A percentile compares a stretch with the other conserved stretches of the same genome.
Conservation (phyloP, 495 filamentous ascomycete species). For the Achaetomiella virescens region DNA sequence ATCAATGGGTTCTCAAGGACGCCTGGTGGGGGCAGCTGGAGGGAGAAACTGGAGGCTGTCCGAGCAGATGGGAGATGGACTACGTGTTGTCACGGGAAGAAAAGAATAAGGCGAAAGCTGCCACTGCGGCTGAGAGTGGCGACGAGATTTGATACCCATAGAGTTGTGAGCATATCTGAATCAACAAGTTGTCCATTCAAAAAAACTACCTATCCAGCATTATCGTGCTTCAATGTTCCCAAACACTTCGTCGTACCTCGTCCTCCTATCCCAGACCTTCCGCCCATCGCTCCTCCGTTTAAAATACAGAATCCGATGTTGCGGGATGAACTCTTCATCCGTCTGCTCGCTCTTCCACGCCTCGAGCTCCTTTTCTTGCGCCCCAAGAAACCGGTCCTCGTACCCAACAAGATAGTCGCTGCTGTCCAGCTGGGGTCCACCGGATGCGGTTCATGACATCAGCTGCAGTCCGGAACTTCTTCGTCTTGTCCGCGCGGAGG, state of each 20-base stretch:
- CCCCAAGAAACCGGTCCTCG: slow-evolving; percentile 64
- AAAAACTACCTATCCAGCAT: not conserved
- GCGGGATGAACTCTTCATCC: slow-evolving; percentile 79
- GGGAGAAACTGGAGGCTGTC: slow-evolving; percentile 4
- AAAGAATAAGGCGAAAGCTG: not conserved
- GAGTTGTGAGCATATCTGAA: not conserved
- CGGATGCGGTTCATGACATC: slow-evolving; percentile 69
- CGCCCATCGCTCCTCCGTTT: slow-evolving; percentile 52
- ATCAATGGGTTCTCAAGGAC: slow-evolving; percentile 46
- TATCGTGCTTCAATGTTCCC: slow-evolving; percentile 26
- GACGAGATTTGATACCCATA: slow-evolving; percentile 6
- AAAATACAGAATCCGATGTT: slow-evolving; percentile 72
- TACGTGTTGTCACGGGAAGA: slow-evolving; percentile 1
- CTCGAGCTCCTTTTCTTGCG: slow-evolving; percentile 54
- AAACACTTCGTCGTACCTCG: slow-evolving; percentile 40
- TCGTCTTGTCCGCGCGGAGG: slow-evolving; percentile 14
- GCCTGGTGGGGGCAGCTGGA: slow-evolving; percentile 10
- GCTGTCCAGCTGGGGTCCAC: slow-evolving; percentile 57
- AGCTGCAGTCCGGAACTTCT: slow-evolving; percentile 39
- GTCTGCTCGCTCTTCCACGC: slow-evolving; percentile 71
- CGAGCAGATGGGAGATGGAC: slow-evolving; percentile 21
- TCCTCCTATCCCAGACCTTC: slow-evolving; percentile 53
- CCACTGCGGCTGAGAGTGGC: not conserved
- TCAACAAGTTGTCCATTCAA: not conserved
- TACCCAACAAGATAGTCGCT: slow-evolving; percentile 68